Evolutionary conservation across 1,284 basidiomycete genomes (phyloP), one percentile per base, ranked within the genome.

Genomic region (Meripilus lineatus): DNA sequence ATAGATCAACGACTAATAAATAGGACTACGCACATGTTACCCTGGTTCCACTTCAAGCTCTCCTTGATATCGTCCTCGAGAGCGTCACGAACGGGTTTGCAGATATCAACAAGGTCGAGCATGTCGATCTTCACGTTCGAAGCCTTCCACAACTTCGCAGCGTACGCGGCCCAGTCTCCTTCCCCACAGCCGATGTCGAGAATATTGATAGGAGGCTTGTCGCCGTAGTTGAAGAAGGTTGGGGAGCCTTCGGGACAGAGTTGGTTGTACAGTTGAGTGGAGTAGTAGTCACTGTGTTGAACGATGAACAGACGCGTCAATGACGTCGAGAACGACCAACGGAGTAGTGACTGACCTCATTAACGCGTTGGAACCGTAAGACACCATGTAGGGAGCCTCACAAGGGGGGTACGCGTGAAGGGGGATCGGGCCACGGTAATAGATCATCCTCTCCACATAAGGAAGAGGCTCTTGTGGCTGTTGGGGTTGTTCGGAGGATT

Each of bases 161-260:
- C 79, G 34, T 78, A 68, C 0, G 76, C 50, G 2, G 77, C 67
- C 85, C 85, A 89, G 33, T 71, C 55, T 1, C 84, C 84, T 42
- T 72, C 56, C 4, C 85, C 85, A 61, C 84, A 87, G 5, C 85
- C 85, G 14, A 89, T 63, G 54, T 88, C 85, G 8, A 89, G 70
- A 22, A 82, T 76, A n/a, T 65, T 63, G 1, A 58, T 51, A 1
- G 84, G 84, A 1, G 70, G 68, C 21, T 64, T 67, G 33, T 69
- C 67, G n/a, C 67, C 63, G 50, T 74, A 79, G 49, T 76, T 64
- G 44, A 75, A 69, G 53, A 88, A 87, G 4, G 74, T 74, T 0
- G 82, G 84, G 0, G 68, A 70, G 7, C 68, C 66, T 6, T 63
- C 67, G 2, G 67, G 59, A 40, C 70, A 75, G 21, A 84, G 63